Evolutionary conservation across 1,284 basidiomycete species (phyloP), one percentile per base, ranked within the genome.

Genomic region (Meira nashicola): DNA sequence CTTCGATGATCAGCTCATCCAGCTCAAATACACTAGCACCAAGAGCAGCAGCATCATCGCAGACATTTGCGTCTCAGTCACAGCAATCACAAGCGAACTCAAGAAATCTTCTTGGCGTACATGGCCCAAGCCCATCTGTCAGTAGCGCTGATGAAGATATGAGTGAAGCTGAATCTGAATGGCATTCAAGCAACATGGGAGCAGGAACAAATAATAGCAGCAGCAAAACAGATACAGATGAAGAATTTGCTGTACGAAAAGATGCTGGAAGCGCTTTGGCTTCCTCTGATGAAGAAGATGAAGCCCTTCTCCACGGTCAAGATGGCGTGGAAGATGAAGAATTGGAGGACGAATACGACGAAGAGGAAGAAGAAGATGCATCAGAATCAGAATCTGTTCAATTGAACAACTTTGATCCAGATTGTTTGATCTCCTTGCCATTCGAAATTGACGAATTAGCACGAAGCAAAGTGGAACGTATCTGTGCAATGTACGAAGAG

Each of bases 381-480:
- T 48, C 46, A 9, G 44, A 52, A 25, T 17, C 12, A 53, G 50
- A 39, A 41, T 41, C 50, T 25, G 38, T 53, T 33, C 17, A 21
- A 25, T 39, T 53, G 9, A 39, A 44, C 55, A 70, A 73, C 56
- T 61, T 76, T 11, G 75, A 77, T 51, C 75, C 75, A 1, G 73
- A 73, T 9, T 65, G 71, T 21, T 60, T 73, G 39, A 68, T 77
- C 43, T 71, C 71, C 2, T 55, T 77, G 28, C 67, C 75, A 54
- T 70, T 71, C 6, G 71, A 73, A 43, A 60, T 72, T 38, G 74
- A 77, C 57, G 58, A 64, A 23, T 66, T 64, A 1, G 75, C 74
- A 28, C 70, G 69, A 57, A 65, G 59, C 39, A 73, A 71, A 46
- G 70, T 75, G 0, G 66, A 65, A 12, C 58, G 65, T 38, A 68